A percentile compares a stretch with the other conserved stretches of the same genome.
Evolutionary conservation across 495 filamentous ascomycete species (phyloP).

Genomic region (Paragyromitra xinjiangensis): DNA sequence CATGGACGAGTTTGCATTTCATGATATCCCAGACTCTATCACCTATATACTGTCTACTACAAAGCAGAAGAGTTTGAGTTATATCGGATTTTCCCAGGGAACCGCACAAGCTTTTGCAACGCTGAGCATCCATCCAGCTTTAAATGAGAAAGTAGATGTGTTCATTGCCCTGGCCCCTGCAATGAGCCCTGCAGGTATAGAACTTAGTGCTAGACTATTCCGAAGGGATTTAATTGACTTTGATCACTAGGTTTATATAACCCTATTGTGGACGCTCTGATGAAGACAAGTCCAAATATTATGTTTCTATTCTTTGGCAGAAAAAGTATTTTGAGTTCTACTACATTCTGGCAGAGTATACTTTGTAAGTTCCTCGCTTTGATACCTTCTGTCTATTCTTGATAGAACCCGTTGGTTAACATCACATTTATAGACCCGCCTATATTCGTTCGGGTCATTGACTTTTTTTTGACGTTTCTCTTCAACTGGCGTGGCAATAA

Average conservation of each 20-base stretch:
- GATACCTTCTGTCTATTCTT: background rate
- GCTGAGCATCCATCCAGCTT: conserved; percentile 87
- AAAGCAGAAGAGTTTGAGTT: conserved; percentile 82
- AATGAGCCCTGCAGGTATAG: conserved; percentile 77
- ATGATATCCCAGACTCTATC: conserved; percentile 96
- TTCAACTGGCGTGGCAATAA: conserved; percentile 92
- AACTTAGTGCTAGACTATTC: background rate
- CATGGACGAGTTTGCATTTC: conserved; percentile 96
- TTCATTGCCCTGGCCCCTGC: conserved; percentile 98
- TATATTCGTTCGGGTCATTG: conserved; percentile 89
- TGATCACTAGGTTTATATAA: conserved; percentile 71
- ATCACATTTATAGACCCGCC: conserved; percentile 72
- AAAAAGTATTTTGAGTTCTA: conserved; percentile 87
- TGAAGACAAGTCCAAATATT: conserved; percentile 92
- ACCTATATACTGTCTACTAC: conserved; percentile 88
- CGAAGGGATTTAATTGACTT: background rate
- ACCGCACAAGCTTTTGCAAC: conserved; percentile 96
- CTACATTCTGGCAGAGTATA: conserved; percentile 96
- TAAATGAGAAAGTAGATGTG: conserved; percentile 93
- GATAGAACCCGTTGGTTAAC: background rate
- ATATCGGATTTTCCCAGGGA: conserved; percentile 96
- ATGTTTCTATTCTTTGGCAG: conserved; percentile 95
- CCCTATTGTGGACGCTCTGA: conserved; percentile 85
- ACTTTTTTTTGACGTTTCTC: conserved; percentile 78
- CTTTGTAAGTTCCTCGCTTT: conserved; percentile 60